These are phyloP conservation scores for Lepidium africanum DNA, from an alignment of 345 rosid genomes.

Conservation along the genomic window DNA sequence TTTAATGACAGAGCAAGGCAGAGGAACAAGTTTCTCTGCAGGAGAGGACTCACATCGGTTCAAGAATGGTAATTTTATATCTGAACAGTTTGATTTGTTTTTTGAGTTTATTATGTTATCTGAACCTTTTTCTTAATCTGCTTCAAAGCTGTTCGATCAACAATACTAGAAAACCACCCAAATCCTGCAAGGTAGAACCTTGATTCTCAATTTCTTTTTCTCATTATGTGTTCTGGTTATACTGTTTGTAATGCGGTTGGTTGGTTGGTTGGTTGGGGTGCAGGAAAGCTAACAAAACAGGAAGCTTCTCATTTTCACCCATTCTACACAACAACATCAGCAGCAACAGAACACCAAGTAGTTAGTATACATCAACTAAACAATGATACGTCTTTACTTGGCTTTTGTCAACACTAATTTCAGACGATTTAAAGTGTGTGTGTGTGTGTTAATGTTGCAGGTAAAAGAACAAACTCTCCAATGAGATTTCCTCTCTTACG, in stretches of 20 bases:
- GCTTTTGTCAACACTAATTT: not conserved
- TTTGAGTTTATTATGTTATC: not conserved
- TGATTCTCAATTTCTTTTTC: not conserved
- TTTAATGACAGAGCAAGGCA: slow-evolving; percentile 26
- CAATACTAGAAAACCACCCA: slow-evolving; percentile 32
- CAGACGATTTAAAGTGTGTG: not conserved
- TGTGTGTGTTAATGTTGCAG: slow-evolving; percentile 27
- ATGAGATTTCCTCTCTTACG: slow-evolving; percentile 36
- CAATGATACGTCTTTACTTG: not conserved
- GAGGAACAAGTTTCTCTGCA: slow-evolving; percentile 20
- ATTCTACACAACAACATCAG: slow-evolving; percentile 21
- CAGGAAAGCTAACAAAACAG: slow-evolving; percentile 31
- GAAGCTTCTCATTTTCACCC: slow-evolving; percentile 32
- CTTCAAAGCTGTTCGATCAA: slow-evolving; percentile 35
- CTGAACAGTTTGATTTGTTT: not conserved
- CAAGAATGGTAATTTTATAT: slow-evolving; percentile 32
- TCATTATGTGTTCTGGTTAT: not conserved
- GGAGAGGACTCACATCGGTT: slow-evolving; percentile 34
- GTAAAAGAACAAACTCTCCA: slow-evolving; percentile 46
- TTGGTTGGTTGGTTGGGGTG: slow-evolving; percentile 30
- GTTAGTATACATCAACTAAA: not conserved
- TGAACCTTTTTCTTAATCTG: slow-evolving; percentile 4
- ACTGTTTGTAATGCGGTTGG: not conserved
- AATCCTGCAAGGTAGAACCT: slow-evolving; percentile 33
- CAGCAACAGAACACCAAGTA: slow-evolving; percentile 36